Percentiles rank a stretch among this genome's conserved stretches.
phyloP scores from a whole-genome alignment of 225 moss, liverwort and hornwort genomes.

The Climacium dendroides region DNA sequence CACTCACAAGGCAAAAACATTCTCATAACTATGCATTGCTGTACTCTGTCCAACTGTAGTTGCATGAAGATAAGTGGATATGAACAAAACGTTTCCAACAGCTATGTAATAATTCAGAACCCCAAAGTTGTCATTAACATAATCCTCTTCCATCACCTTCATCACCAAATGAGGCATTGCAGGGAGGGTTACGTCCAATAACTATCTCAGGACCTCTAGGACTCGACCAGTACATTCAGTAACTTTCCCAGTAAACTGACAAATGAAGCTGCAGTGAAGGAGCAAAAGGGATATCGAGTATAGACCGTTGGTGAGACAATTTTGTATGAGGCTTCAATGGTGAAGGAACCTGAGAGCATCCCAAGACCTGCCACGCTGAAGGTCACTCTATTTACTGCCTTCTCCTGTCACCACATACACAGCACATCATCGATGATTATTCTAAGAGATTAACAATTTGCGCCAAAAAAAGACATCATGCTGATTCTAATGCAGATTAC shows the following conservation, averaged over 20 bases:
- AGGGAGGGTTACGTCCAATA: neutral
- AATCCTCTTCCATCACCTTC: neutral
- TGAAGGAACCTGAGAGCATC: constrained; percentile 69
- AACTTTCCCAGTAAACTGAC: neutral
- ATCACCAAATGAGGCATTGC: neutral
- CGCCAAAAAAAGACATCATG: neutral
- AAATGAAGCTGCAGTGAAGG: neutral
- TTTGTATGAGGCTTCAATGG: constrained; percentile 69
- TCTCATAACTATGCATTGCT: neutral
- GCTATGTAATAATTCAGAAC: neutral
- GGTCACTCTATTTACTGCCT: constrained; percentile 60
- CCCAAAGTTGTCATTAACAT: neutral
- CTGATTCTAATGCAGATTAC: neutral
- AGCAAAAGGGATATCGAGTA: neutral
- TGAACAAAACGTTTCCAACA: neutral
- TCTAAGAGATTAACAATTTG: neutral
- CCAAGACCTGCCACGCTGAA: constrained; percentile 76
- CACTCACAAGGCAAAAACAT: neutral
- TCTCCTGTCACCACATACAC: constrained; percentile 32
- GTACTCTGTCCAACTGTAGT: neutral
- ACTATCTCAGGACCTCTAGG: neutral
- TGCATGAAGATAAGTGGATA: neutral
- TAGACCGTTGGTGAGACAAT: constrained; percentile 61
- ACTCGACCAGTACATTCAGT: neutral
- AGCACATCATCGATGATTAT: neutral